Conservation (phyloP, 2,329 filamentous ascomycete genomes). For the Zasmidium citrigriseum region DNA sequence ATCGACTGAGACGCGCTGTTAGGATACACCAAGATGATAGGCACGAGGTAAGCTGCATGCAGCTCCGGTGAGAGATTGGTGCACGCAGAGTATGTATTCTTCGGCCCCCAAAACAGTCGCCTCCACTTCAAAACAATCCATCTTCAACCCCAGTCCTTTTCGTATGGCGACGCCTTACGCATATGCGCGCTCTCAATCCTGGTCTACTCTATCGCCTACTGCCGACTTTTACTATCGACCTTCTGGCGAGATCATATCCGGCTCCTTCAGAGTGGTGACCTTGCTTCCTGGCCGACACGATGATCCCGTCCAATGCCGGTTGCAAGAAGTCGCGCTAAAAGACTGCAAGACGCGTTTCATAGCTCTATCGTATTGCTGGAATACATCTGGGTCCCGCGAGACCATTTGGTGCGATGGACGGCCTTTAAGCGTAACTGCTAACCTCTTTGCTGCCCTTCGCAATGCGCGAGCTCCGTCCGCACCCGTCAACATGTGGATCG, state of each 20-base stretch:
- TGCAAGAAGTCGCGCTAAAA: slow-evolving; percentile 16
- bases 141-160: background rate
- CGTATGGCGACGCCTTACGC: slow-evolving; percentile 16
- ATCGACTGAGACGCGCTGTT: background rate
- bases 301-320: slow-evolving; percentile 17
- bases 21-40: background rate
- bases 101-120: background rate
- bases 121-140: background rate
- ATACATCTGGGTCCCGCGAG: slow-evolving; percentile 8
- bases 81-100: no score
- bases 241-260: slow-evolving; percentile 15
- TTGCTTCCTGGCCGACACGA: slow-evolving; percentile 16
- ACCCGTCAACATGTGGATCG: slow-evolving; percentile 19
- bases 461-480: slow-evolving; percentile 19
- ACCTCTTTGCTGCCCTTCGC: slow-evolving; percentile 19
- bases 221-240: slow-evolving; percentile 22
- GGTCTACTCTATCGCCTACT: slow-evolving; percentile 14
- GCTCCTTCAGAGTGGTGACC: slow-evolving; percentile 17
- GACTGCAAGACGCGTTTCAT: slow-evolving; percentile 17
- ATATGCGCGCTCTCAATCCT: slow-evolving; percentile 11
- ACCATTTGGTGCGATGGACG: slow-evolving; percentile 19
- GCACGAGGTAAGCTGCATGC: background rate
- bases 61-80: background rate
- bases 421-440: slow-evolving; percentile 15
- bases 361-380: slow-evolving; percentile 22